Base-by-base conservation (phyloP, 306 rosid genomes). In the Herpetospermum pedunculosum region DNA sequence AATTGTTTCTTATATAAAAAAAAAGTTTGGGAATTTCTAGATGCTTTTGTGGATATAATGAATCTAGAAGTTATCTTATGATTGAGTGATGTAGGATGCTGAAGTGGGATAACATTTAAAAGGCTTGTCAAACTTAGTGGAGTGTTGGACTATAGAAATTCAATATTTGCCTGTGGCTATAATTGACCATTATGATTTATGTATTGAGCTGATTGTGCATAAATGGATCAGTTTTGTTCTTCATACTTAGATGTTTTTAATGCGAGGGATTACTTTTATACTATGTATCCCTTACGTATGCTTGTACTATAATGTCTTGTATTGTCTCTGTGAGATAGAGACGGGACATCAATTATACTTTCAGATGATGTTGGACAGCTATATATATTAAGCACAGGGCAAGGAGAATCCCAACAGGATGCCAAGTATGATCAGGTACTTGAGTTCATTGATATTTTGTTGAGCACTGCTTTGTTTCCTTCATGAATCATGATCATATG, bases 361-460 rank as follows among this genome's bases (percentile, higher is more conserved):
- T 95, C 99, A 13, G 99, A 95, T 80, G 96, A 95, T 81, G 99
- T 89, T 77, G 99, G 99, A 72, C 99, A 95, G 80, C 87, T 95
- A 38, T 91, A 95, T 72, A 85, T 86, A 83, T 81, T 95, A 80
- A 88, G 82, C 81, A 89, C 97, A 18, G 99, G 99, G 60, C 97
- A 91, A 83, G 99, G 97, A 57, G 97, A 95, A 74, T 91, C 95
- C 82, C 97, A 95, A 76, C 81, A 85, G 71, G 96, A 91, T 88
- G 99, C 99, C 62, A 84, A 91, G 81, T 95, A 95, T 76, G 97
- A 95, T 77, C 99, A 95, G 96, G 99, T 95, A 83, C 75, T 53
- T 78, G 26, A 76, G 47, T 58, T 18, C 19, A 19, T 21, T 48
- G 35, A 19, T 65, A 49, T 63, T 63, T 80, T 77, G 18, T 52